A percentile compares a stretch with the other conserved stretches of the same genome.
Evolutionary conservation across 2,329 filamentous ascomycete genomes (phyloP).

Genomic region (Fusarium sp.): DNA sequence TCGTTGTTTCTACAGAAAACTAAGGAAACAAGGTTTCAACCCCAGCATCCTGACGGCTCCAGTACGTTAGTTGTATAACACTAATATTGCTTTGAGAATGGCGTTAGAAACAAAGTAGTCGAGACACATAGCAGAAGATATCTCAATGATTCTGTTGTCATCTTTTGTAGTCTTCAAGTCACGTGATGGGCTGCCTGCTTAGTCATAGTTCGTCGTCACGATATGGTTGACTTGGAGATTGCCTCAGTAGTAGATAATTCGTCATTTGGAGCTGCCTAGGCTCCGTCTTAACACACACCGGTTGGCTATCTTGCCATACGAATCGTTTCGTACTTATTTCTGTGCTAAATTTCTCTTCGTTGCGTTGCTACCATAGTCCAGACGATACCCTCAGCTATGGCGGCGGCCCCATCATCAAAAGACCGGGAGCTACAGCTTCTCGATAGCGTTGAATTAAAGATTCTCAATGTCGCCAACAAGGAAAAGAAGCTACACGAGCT

Average conservation of each 20-base stretch:
- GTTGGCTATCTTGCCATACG: background rate
- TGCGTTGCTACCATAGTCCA: background rate
- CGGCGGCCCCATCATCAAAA: slow-evolving; percentile 56
- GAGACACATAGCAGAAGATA: too few species aligned
- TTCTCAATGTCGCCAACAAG: slow-evolving; percentile 79
- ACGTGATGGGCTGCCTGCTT: slow-evolving; percentile 34
- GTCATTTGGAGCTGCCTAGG: slow-evolving; percentile 41
- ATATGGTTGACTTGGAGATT: slow-evolving; percentile 32
- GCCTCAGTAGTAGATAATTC: slow-evolving; percentile 27
- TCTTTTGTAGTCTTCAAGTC: background rate
- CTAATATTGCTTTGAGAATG: too few species aligned
- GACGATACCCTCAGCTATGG: slow-evolving; percentile 45
- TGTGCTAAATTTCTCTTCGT: background rate
- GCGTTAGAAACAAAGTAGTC: too few species aligned
- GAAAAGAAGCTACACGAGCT: slow-evolving; percentile 83
- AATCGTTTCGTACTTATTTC: background rate
- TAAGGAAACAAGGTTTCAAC: too few species aligned
- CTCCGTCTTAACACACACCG: slow-evolving; percentile 3
- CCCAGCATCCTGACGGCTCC: too few species aligned
- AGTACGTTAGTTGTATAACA: too few species aligned
- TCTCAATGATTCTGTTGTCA: too few species aligned
- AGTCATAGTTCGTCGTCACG: slow-evolving; percentile 40
- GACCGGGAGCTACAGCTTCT: slow-evolving; percentile 82
- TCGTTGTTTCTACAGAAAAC: too few species aligned
- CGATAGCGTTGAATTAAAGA: slow-evolving; percentile 85